Evolutionary conservation across 768 basidiomycete genomes (phyloP).

Genomic region (Boletales sp.): DNA sequence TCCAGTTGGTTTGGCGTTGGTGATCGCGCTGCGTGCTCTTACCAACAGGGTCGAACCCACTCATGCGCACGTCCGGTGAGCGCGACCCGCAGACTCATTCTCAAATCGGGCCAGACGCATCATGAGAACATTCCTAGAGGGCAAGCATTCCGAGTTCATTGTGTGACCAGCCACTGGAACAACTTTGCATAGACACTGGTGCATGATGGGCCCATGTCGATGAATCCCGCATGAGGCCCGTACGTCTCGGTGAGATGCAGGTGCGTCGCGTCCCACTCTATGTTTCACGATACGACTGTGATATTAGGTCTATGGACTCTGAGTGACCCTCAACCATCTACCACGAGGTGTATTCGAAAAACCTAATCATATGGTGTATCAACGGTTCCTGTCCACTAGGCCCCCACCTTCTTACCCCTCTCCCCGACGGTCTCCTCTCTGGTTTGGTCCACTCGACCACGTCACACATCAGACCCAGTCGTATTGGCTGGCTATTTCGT

Average conservation of each 20-base stretch:
- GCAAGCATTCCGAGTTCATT: constrained; percentile 36
- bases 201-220: constrained; percentile 86
- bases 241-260: constrained; percentile 90
- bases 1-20: constrained; percentile 86
- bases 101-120: constrained; percentile 82
- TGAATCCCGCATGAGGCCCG: constrained; percentile 55
- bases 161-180: neutral
- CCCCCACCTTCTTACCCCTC: constrained; percentile 95
- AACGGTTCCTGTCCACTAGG: constrained; percentile 91
- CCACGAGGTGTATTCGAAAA: constrained; percentile 59
- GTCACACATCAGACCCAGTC: constrained; percentile 65
- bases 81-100: constrained; percentile 60
- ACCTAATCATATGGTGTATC: constrained; percentile 81
- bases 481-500: constrained; percentile 70
- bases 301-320: constrained; percentile 79
- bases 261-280: constrained; percentile 35
- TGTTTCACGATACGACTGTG: constrained; percentile 2
- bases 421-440: constrained; percentile 76
- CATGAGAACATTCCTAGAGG: constrained; percentile 62
- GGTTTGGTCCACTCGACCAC: constrained; percentile 90
- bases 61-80: constrained; percentile 53
- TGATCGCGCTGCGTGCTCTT: constrained; percentile 57
- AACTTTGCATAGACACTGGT: constrained; percentile 58
- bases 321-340: constrained; percentile 75
- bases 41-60: constrained; percentile 48